Evolutionary conservation across 192 early-diverging fungal species (phyloP), one percentile per base, ranked within the genome.

Genomic region (Rhizophlyctis rosea): DNA sequence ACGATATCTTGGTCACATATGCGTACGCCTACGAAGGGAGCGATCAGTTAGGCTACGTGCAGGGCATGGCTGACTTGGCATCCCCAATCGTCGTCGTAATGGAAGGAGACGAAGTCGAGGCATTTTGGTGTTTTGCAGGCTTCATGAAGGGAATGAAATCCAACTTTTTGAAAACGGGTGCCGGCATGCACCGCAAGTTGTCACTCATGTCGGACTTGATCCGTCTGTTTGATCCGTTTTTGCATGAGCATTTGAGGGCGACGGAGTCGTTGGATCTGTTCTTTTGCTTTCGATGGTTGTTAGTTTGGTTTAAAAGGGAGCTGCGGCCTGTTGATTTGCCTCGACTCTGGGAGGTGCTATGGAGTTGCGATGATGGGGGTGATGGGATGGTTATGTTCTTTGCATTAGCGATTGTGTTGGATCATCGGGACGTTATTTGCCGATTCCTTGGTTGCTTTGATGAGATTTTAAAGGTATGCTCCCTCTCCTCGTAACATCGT

Each of bases 31-130:
- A 13, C 18, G 39, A 44, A 44, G 9, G 39, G 18, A 44, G 18
- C 18, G 39, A 44, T 13, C 9, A 18, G 39, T 7, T 44, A 18
- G 39, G 9, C 9, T 44, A 13, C 18, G 7, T n/a, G n/a, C n/a
- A n/a, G n/a, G 95, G 95, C 11, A 98, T 98, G 95, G 87, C 83
- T n/a, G 95, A 98, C 60, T 76, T 98, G 16, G 73, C 91, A 35
- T 82, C 91, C 13, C 93, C 95, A 7, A 76, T 96, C 11, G 89
- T 90, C 74, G 89, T 84, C 13, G 87, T 91, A 2, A 86, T 94
- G 68, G 76, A 82, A 35, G 54, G 54, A 23, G 91, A 96, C 63
- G 95, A 96, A 72, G 83, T 86, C 27, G 76, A 92, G 28, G 82
- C 90, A 0, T 98, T 98, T 59, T 98, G 93, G 92, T 87, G 88